Base-by-base conservation (phyloP, 2,329 filamentous ascomycete species). In the Fusarium dlaminii region DNA sequence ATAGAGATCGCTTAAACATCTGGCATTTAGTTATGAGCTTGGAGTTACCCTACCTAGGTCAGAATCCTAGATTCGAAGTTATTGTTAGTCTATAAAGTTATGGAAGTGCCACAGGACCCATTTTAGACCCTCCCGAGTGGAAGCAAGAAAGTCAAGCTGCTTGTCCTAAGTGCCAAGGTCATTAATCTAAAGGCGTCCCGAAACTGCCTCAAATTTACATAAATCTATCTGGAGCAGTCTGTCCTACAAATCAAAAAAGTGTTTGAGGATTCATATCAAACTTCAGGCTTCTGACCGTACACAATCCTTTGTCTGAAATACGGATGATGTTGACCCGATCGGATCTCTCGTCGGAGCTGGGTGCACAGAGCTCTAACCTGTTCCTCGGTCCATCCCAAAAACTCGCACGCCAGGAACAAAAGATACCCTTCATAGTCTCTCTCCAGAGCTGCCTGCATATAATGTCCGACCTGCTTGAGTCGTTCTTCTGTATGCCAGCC, bases 271-370 rank as follows among this genome's bases (percentile, higher is more conserved):
- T 29, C 24, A 24, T 10, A 15, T 29, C 27, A 48, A 3, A 18
- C 15, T 11, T 45, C 36, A 8, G 66, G 62, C 24, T 66, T 68
- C 34, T 68, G 66, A 1, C 62, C 66, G 5, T 68, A 68, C 2
- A 66, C 66, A 27, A 68, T 61, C 30, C 62, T 66, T 39, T 68
- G 66, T 40, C 62, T 60, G 15, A 66, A 68, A 22, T 68, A 68
- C 18, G 62, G 62, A 49, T 68, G 62, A 29, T 68, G 62, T 30
- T 55, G 62, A 8, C 66, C 54, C 6, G 54, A 66, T n/a, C 62
- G 45, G 12, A 40, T 39, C 43, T 68, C 66, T 7, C 36, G 54
- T 5, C 66, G 66, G 9, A 68, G 62, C 24, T 68, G 54, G 1
- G 40, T 18, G 20, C 66, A 68, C 6, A 68, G n/a, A 15, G 12